These are phyloP conservation scores for Penicillium bovifimosum DNA, from an alignment of 495 filamentous ascomycete species.

Conservation along the genomic window DNA sequence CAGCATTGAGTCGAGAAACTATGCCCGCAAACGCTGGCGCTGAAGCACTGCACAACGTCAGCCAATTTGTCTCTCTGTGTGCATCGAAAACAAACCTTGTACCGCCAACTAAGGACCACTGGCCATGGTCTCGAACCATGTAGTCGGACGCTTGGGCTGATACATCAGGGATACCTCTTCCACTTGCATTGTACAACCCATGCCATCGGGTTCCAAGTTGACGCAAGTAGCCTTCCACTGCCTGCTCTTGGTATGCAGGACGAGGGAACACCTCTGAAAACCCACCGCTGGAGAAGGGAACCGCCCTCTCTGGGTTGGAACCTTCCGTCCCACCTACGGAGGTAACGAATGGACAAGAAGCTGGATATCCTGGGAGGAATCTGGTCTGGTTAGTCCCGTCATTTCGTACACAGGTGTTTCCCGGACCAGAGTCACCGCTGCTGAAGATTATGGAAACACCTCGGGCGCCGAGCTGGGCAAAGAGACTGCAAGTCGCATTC, in stretches of 20 bases:
- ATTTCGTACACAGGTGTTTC: slow-evolving; percentile 56
- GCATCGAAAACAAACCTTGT: slow-evolving; percentile 34
- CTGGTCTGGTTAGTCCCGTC: slow-evolving; percentile 56
- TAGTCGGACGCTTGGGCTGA: slow-evolving; percentile 46
- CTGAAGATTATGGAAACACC: slow-evolving; percentile 68
- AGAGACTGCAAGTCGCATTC: slow-evolving; percentile 60
- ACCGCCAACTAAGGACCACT: slow-evolving; percentile 29
- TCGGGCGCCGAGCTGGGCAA: slow-evolving; percentile 66
- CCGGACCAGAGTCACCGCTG: slow-evolving; percentile 66
- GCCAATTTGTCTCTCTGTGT: background rate
- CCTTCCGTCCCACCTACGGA: slow-evolving; percentile 65
- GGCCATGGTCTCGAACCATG: slow-evolving; percentile 36
- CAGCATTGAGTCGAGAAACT: slow-evolving; percentile 54
- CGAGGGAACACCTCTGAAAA: slow-evolving; percentile 65
- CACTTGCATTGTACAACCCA: slow-evolving; percentile 50
- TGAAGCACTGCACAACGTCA: slow-evolving; percentile 35
- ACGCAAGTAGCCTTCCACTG: slow-evolving; percentile 51
- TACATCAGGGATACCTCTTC: slow-evolving; percentile 72
- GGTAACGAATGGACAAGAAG: slow-evolving; percentile 77
- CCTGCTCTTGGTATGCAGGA: slow-evolving; percentile 58
- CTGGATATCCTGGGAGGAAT: slow-evolving; percentile 67
- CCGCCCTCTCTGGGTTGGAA: slow-evolving; percentile 48
- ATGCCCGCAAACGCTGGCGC: slow-evolving; percentile 50
- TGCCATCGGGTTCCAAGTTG: slow-evolving; percentile 35
- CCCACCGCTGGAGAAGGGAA: slow-evolving; percentile 58